Base-by-base conservation (phyloP, 768 basidiomycete genomes). In the Cubamyces lactineus region DNA sequence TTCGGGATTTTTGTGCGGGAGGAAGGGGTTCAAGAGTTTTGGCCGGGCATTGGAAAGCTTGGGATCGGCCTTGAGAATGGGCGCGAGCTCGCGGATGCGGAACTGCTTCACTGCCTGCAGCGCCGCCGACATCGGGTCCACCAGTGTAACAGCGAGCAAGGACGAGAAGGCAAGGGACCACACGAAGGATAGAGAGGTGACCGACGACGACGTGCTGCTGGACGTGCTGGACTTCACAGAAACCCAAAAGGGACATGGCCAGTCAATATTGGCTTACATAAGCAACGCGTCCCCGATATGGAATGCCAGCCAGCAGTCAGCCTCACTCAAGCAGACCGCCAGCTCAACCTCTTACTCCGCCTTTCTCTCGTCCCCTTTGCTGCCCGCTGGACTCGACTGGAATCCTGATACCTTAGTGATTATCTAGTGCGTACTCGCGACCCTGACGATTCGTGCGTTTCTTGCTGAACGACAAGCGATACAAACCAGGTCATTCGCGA, bases 11-110 rank as follows among this genome's bases (percentile, higher is more conserved):
- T 79, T 80, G 48, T 76, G 79, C 5, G 91, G 82, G 43, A 92
- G 69, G 73, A 94, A 93, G 7, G 91, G 91, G 70, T 92, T 94
- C 43, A 56, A 66, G 24, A 74, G 46, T 46, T 69, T 62, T 23
- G 63, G 59, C 34, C 43, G 49, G 61, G 70, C 55, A 64, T n/a
- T 59, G 21, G 57, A 46, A 57, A 41, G 3, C 53, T 53, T 19
- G 41, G 50, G 13, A 46, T 60, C 21, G 54, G 66, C 45, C 70
- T 73, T 57, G 26, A 66, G 55, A 38, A 79, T 70, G 8, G 73
- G 73, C 41, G 76, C 72, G 43, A 84, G 71, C 70, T 84, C 81
- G 48, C 76, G 76, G 39, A 81, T 62, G 28, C 84, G 78, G 65
- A 83, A 83, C 47, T 76, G 78, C 60, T 77, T 77, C 49, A 84